These are phyloP conservation scores for Fusarium irregulare DNA, from an alignment of 2,329 filamentous ascomycete species.

Conservation along the genomic window DNA sequence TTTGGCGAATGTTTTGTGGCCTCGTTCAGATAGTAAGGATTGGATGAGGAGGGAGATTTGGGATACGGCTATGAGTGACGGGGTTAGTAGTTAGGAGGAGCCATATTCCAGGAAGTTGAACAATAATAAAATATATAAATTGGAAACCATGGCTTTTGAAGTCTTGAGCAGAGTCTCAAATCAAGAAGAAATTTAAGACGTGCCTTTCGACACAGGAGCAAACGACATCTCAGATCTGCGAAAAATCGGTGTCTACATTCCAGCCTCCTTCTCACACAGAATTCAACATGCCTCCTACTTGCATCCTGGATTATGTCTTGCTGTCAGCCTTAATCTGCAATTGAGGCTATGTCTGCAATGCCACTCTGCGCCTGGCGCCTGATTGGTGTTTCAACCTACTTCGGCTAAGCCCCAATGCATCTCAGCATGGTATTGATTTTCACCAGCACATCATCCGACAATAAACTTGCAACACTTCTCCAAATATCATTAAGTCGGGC, in stretches of 20 bases:
- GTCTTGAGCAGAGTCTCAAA: fast-evolving
- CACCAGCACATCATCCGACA: too few relatives aligned
- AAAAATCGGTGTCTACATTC: too few relatives aligned
- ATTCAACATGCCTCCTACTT: too few relatives aligned
- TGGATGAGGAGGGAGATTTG: background rate
- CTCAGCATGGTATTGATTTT: too few relatives aligned
- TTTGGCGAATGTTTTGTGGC: background rate
- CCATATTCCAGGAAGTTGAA: fast-evolving
- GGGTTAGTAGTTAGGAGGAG: background rate
- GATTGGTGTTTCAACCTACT: background rate
- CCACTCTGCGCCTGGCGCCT: background rate
- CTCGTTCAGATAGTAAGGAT: background rate
- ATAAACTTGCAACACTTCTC: too few relatives aligned
- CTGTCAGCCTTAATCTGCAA: fast-evolving
- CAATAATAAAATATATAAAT: background rate
- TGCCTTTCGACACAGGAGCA: too few relatives aligned
- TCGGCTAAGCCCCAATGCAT: too few relatives aligned
- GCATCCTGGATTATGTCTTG: background rate
- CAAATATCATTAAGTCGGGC: too few relatives aligned
- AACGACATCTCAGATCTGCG: too few relatives aligned
- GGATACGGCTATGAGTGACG: background rate
- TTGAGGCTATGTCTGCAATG: background rate
- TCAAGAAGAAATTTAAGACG: too few relatives aligned
- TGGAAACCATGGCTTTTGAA: too few relatives aligned
- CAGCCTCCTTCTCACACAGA: too few relatives aligned